phyloP scores from a whole-genome alignment of 164 flowering plant genomes.

The Umbilicus rupestris region DNA sequence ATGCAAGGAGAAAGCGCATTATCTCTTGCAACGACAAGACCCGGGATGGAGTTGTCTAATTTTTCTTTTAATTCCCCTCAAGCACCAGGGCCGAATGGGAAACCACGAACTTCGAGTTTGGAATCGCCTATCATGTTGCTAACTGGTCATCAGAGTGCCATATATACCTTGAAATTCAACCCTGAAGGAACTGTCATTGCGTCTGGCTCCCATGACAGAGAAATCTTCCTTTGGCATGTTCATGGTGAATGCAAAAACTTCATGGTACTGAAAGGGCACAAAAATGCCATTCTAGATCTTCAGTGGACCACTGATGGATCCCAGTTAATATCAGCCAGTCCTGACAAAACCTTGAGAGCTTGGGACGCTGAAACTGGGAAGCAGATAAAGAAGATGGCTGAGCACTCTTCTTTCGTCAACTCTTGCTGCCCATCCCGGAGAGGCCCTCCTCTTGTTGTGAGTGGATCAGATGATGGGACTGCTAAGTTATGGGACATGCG shows the following conservation, averaged over 20 bases:
- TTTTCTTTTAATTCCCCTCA: constrained; percentile 44
- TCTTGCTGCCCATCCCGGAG: constrained; percentile 88
- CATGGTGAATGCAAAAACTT: constrained; percentile 94
- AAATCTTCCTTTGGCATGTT: constrained; percentile 88
- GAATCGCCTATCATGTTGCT: constrained; percentile 91
- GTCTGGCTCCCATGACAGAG: constrained; percentile 92
- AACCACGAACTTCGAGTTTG: constrained; percentile 73
- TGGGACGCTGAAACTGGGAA: constrained; percentile 99
- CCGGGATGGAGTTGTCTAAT: constrained; percentile 68
- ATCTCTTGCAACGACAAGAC: constrained; percentile 54
- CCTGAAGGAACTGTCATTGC: constrained; percentile 85
- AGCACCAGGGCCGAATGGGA: constrained; percentile 54
- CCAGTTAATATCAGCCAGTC: constrained; percentile 91
- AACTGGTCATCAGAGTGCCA: constrained; percentile 82
- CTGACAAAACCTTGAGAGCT: constrained; percentile 89
- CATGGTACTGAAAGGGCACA: constrained; percentile 92
- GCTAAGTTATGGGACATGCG: constrained; percentile 98
- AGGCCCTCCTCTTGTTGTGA: constrained; percentile 93
- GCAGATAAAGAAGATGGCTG: constrained; percentile 92
- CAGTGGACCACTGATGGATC: constrained; percentile 97
- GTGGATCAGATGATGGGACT: constrained; percentile 99
- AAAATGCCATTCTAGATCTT: constrained; percentile 88
- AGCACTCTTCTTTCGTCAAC: constrained; percentile 82
- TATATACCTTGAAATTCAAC: constrained; percentile 92
- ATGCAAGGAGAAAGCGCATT: constrained; percentile 43